Conservation (phyloP, 345 rosid genomes). For the Salix brachista region DNA sequence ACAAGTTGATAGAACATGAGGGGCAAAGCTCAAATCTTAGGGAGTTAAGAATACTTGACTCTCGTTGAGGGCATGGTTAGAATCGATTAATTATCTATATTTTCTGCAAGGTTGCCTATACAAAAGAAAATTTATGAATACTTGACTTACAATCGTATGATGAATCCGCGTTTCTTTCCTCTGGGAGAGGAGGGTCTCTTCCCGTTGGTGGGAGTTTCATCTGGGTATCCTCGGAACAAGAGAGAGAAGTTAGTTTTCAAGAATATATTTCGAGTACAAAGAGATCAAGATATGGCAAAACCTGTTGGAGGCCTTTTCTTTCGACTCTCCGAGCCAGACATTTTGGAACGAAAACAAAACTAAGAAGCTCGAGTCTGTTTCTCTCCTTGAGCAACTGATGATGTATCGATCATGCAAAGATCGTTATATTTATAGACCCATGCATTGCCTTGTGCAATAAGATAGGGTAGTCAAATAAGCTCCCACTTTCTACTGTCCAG, state of each 20-base stretch:
- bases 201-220: slow-evolving; percentile 25
- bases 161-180: slow-evolving; percentile 56
- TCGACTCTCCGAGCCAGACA: slow-evolving; percentile 21
- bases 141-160: slow-evolving; percentile 51
- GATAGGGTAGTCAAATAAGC: neutral
- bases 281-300: neutral
- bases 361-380: neutral
- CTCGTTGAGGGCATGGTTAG: neutral
- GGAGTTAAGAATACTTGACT: neutral
- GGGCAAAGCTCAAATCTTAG: neutral
- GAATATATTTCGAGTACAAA: neutral
- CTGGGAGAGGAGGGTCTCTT: slow-evolving; percentile 29
- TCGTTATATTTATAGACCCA: slow-evolving; percentile 9
- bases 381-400: neutral
- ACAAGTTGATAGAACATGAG: neutral
- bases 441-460: neutral
- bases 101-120: neutral
- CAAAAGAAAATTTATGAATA: neutral
- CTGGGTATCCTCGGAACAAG: slow-evolving; percentile 35
- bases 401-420: neutral
- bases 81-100: too few species aligned
- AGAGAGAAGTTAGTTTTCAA: slow-evolving; percentile 8
- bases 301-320: slow-evolving; percentile 26
- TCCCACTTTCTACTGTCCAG: neutral
- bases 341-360: slow-evolving; percentile 1